phyloP scores from a whole-genome alignment of 2,329 filamentous ascomycete species.

The Akanthomyces lecanii region DNA sequence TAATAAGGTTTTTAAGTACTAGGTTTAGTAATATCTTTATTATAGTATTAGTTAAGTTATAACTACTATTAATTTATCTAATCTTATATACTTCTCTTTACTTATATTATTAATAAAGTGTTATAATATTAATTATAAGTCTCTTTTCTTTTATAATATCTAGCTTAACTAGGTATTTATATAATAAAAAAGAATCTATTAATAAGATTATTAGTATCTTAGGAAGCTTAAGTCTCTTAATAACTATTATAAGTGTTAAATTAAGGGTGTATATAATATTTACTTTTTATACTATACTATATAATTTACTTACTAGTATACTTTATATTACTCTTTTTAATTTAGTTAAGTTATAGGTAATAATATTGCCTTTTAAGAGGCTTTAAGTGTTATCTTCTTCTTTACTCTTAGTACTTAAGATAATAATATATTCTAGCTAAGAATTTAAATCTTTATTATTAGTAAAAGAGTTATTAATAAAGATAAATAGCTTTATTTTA shows the following conservation, averaged over 20 bases:
- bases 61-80: not conserved
- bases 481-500: not conserved
- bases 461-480: not conserved
- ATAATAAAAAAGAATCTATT: conserved; percentile 20
- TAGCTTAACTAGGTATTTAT: conserved; percentile 20
- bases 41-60: no score
- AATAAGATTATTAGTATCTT: conserved; percentile 18
- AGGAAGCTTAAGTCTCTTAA: not conserved
- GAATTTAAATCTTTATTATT: conserved; percentile 5
- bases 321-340: conserved; percentile 1
- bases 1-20: no score
- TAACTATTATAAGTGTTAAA: not conserved
- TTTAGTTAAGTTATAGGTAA: not conserved
- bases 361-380: not conserved
- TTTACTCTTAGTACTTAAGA: not conserved
- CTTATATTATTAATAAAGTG: conserved; percentile 21
- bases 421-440: not conserved
- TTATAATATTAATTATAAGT: conserved; percentile 23
- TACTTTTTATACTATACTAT: not conserved
- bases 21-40: no score
- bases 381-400: not conserved
- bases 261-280: not conserved
- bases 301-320: not conserved
- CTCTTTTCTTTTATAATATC: conserved; percentile 21
- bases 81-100: conserved; percentile 18